A percentile compares a stretch with the other conserved stretches of the same genome.
phyloP scores from a whole-genome alignment of 139 green algal genomes.

The Coelastrella sp. region DNA sequence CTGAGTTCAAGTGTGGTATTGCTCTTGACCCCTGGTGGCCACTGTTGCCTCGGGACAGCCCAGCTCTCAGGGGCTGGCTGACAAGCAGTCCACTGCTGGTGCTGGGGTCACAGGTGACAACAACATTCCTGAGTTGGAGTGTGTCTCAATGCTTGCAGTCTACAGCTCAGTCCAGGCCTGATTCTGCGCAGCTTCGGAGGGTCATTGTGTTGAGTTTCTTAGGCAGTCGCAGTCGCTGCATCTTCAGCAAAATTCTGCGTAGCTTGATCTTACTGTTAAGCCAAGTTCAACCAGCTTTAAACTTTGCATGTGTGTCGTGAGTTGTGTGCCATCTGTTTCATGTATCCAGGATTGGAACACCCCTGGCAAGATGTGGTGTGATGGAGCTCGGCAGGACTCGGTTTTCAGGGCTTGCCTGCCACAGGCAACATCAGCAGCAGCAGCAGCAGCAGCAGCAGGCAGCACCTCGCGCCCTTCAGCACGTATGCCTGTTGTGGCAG shows the following conservation, averaged over 20 bases:
- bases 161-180: neutral
- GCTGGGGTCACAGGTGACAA: conserved; percentile 35
- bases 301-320: too few species aligned
- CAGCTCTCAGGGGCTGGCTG: conserved; percentile 34
- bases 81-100: conserved; percentile 42
- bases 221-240: too few species aligned
- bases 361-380: conserved; percentile 39
- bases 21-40: conserved; percentile 47
- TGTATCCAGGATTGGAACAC: conserved; percentile 37
- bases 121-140: neutral
- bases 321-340: neutral
- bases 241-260: too few species aligned
- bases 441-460: neutral
- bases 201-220: too few species aligned
- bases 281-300: too few species aligned
- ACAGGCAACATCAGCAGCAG: conserved; percentile 35
- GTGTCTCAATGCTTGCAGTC: neutral
- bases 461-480: neutral
- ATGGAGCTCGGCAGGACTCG: neutral
- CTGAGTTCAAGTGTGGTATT: conserved; percentile 45
- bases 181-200: too few species aligned
- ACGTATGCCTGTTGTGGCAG: conserved; percentile 18
- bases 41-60: conserved; percentile 17
- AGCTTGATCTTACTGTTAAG: too few species aligned
- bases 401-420: conserved; percentile 29